Evolutionary conservation across 2,329 filamentous ascomycete genomes (phyloP).

Genomic region (Aureobasidium lini): DNA sequence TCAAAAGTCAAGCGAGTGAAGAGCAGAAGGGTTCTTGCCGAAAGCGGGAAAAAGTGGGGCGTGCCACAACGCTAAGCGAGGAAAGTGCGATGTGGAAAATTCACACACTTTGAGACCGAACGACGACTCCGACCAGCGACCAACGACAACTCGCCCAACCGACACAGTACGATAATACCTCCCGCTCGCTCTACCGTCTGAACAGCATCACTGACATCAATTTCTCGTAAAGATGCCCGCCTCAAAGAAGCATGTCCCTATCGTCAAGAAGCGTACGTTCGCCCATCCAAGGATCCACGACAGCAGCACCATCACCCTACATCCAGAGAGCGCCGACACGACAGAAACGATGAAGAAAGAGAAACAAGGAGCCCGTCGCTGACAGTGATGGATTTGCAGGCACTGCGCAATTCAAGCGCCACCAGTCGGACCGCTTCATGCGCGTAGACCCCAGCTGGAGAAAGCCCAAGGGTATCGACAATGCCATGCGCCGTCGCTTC

Average conservation of each 20-base stretch:
- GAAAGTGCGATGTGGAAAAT: slow-evolving; percentile 8
- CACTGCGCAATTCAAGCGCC: slow-evolving; percentile 91
- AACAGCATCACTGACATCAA: background rate
- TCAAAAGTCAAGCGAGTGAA: background rate
- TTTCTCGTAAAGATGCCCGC: slow-evolving; percentile 72
- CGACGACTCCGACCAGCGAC: slow-evolving; percentile 9
- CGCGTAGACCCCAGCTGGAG: slow-evolving; percentile 87
- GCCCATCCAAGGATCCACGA: slow-evolving; percentile 39
- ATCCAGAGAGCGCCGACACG: slow-evolving; percentile 1
- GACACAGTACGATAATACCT: slow-evolving; percentile 14
- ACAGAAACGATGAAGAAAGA: background rate
- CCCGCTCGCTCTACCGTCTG: background rate
- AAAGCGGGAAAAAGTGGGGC: slow-evolving; percentile 6
- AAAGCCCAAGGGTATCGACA: slow-evolving; percentile 99
- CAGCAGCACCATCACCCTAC: background rate
- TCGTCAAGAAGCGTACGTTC: slow-evolving; percentile 99
- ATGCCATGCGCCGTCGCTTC: slow-evolving; percentile 94
- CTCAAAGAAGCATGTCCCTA: slow-evolving; percentile 98
- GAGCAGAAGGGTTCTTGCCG: background rate
- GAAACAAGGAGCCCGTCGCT: slow-evolving; percentile 18
- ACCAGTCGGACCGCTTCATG: slow-evolving; percentile 97
- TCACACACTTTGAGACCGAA: background rate
- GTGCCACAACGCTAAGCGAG: slow-evolving; percentile 7
- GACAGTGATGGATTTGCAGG: slow-evolving; percentile 47
- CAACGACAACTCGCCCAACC: slow-evolving; percentile 15